Percentiles rank a stretch among this genome's conserved stretches.
These are phyloP conservation scores for Spergularia marina DNA, from an alignment of 148 eudicot species.

Conservation along the genomic window DNA sequence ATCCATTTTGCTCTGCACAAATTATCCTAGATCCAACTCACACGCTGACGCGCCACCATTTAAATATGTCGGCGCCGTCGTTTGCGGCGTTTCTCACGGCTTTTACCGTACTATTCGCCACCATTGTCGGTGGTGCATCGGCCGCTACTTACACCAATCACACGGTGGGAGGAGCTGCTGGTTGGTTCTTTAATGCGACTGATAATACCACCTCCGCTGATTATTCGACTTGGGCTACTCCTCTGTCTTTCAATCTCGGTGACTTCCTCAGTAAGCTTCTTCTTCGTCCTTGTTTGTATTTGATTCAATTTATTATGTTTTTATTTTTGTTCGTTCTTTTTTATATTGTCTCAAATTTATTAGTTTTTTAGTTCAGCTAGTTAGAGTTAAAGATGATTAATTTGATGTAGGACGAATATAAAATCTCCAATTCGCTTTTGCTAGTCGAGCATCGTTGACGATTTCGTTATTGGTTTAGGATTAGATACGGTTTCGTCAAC, in stretches of 20 bases:
- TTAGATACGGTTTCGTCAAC: no score
- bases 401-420: no score
- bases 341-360: neutral
- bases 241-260: slow-evolving; percentile 61
- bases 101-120: slow-evolving; percentile 22
- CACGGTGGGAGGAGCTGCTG: slow-evolving; percentile 67
- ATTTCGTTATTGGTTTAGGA: no score
- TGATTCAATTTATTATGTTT: no score
- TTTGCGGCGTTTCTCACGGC: slow-evolving; percentile 22
- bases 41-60: no score
- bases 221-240: slow-evolving; percentile 65
- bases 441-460: no score
- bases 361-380: neutral
- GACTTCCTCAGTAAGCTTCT: slow-evolving; percentile 56
- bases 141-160: slow-evolving; percentile 52
- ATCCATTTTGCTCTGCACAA: no score
- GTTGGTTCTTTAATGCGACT: slow-evolving; percentile 59
- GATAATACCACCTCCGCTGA: slow-evolving; percentile 43
- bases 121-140: slow-evolving; percentile 11
- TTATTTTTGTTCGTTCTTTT: neutral
- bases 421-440: no score
- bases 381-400: no score
- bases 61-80: neutral
- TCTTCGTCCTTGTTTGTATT: neutral
- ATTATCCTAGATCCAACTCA: no score